Conservation (phyloP, 305 asterid species). For the Plantago rigida region DNA sequence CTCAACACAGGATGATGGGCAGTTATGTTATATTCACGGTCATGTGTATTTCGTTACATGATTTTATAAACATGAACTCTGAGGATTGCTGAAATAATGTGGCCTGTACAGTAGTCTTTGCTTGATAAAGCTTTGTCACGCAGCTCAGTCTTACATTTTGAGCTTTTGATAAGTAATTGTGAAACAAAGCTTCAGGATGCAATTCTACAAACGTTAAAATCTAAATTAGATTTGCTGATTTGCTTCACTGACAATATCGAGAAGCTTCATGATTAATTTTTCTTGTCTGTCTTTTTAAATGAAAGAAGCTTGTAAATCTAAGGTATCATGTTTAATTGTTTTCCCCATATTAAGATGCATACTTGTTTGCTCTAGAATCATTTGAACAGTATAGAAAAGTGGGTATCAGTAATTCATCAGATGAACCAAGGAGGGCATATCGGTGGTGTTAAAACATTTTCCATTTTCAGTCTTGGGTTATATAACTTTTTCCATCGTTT, state of each 20-base stretch:
- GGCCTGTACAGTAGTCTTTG: constrained; percentile 14
- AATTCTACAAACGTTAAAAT: too few species aligned
- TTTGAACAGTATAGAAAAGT: too few species aligned
- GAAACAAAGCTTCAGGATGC: too few species aligned
- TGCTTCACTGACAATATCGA: background rate
- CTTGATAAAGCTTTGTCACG: background rate
- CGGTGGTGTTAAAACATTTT: background rate
- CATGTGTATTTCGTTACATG: background rate
- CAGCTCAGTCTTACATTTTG: too few species aligned
- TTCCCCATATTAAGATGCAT: background rate
- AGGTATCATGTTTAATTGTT: background rate
- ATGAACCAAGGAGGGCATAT: too few species aligned
- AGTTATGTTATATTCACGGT: background rate
- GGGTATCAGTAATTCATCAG: too few species aligned
- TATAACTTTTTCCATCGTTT: background rate
- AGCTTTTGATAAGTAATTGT: too few species aligned
- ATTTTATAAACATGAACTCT: constrained; percentile 10
- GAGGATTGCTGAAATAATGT: background rate
- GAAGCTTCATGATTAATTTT: background rate
- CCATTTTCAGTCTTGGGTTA: background rate
- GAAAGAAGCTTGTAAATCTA: background rate
- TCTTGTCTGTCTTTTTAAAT: background rate
- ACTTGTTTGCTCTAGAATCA: too few species aligned
- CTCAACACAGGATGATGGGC: too few species aligned
- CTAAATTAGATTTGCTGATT: background rate